Base-by-base conservation (phyloP, 208 protist genomes). In the Crithidia sp. region DNA sequence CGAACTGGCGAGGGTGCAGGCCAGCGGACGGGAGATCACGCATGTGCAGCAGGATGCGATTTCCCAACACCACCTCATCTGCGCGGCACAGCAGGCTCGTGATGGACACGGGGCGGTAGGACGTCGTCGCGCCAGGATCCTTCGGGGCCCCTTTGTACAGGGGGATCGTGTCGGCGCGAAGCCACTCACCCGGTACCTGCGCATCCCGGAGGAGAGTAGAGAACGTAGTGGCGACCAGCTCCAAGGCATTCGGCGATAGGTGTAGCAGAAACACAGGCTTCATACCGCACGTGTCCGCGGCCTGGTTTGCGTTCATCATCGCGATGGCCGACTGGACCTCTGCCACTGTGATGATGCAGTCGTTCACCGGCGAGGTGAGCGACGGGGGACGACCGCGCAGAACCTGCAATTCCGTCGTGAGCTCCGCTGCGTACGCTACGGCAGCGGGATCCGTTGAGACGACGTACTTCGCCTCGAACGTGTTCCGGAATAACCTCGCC, bases 141-240 rank as follows among this genome's bases (percentile, higher is more conserved):
- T 67, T 67, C 7, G 45, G 7, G 36, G 7, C 47, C 6, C 44
- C 62, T 43, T 67, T 67, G 62, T 17, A 56, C 62, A 67, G 7
- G 47, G 50, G 44, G 0, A 56, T 56, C 17, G 55, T 43, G 37
- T 57, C 36, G 0, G 62, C 45, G 0, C 47, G 50, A 7, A 2
- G 44, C 62, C 50, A 56, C 44, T 53, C 62, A 5, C 36, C 0
- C 0, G 62, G 62, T 0, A 67, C 6, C 5, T 17, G 5, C 4
- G 4, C 44, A 12, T 67, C 62, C 8, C 62, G 62, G 8, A 67
- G 62, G 45, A 44, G 45, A 16, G 59, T n/a, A 0, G 41, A 37
- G 12, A 64, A 14, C 59, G 40, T 47, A 4, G 5, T 7, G 5
- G 45, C 28, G 39, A 50, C 5, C 5, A 8, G 43, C 16, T 7